These are phyloP conservation scores for Talaromyces thailandensis DNA, from an alignment of 495 filamentous ascomycete species.

Conservation along the genomic window DNA sequence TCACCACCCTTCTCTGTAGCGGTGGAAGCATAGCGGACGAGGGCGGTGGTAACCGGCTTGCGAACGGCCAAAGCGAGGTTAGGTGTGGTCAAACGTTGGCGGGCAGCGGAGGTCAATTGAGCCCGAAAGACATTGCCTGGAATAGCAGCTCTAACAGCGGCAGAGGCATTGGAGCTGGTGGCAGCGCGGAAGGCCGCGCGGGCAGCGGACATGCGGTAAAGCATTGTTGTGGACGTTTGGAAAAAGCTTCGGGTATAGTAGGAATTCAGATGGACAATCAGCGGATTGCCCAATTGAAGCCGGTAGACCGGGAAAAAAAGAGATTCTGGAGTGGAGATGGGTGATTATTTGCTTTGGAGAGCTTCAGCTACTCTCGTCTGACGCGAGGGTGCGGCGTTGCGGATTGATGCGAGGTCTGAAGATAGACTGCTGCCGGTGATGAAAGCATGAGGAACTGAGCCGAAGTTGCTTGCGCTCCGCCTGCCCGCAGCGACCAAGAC, in stretches of 20 bases:
- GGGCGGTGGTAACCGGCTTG: conserved; percentile 44
- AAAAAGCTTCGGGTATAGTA: conserved; percentile 6
- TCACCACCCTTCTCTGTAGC: neutral
- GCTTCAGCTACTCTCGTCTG: conserved; percentile 1
- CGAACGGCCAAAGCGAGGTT: conserved; percentile 35
- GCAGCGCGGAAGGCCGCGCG: conserved; percentile 39
- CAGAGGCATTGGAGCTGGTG: conserved; percentile 40
- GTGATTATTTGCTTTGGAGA: conserved; percentile 12
- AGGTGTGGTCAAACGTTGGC: conserved; percentile 24
- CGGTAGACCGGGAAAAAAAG: conserved; percentile 14
- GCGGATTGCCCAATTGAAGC: conserved; percentile 28
- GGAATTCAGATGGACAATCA: conserved; percentile 3
- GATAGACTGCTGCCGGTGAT: neutral
- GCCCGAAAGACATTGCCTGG: conserved; percentile 36
- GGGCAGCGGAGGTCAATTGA: conserved; percentile 35
- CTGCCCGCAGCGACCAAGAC: neutral
- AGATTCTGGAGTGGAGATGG: conserved; percentile 25
- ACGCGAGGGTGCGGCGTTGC: neutral
- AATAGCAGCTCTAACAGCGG: conserved; percentile 26
- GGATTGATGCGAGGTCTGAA: conserved; percentile 1
- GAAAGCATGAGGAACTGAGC: conserved; percentile 5
- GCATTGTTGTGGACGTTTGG: conserved; percentile 28
- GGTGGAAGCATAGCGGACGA: conserved; percentile 38
- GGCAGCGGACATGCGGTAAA: conserved; percentile 37
- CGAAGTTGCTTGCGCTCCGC: conserved; percentile 1